These are phyloP conservation scores for barley (Hordeum vulgare) DNA, from an alignment of 176 grass and related monocot genomes.

Conservation along the genomic window MorexV3_pseudomolecules_assembly NC_058520.1:540477582-540478081, in stretches of 20 bases:
- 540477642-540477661: too few relatives aligned
- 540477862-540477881: too few relatives aligned
- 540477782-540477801: neutral
- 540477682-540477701: too few relatives aligned
- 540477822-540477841: neutral
- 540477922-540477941: slow-evolving; percentile 46
- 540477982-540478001: slow-evolving; percentile 48
- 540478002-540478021: slow-evolving; percentile 19
- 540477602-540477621: too few relatives aligned
- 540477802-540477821: neutral
- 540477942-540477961: slow-evolving; percentile 18
- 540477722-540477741: too few relatives aligned
- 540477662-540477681: too few relatives aligned
- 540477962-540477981: slow-evolving; percentile 51
- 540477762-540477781: neutral
- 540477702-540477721: too few relatives aligned
- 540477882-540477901: slow-evolving; percentile 11
- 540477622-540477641: too few relatives aligned
- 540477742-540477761: neutral
- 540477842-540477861: neutral
- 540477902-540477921: slow-evolving; percentile 39
- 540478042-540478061: slow-evolving; percentile 18
- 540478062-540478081: slow-evolving; percentile 2
- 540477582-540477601: too few relatives aligned
- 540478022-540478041: slow-evolving; percentile 37